These are phyloP conservation scores for Dichomitus squalens DNA, from an alignment of 1,284 basidiomycete genomes.

Conservation along the genomic window DNA sequence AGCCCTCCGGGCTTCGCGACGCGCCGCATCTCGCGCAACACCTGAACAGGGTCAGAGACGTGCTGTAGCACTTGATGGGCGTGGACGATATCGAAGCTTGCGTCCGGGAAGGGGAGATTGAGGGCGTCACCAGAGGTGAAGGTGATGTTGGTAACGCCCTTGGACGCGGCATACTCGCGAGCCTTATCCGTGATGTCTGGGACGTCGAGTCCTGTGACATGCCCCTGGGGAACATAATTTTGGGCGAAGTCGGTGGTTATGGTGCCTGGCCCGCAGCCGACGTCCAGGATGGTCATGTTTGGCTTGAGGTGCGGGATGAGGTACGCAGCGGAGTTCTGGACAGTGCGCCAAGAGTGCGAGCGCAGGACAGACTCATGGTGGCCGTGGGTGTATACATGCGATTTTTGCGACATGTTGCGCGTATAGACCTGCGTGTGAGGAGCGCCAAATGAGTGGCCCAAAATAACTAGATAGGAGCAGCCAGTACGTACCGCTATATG, in stretches of 20 bases:
- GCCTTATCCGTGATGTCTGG: conserved; percentile 36
- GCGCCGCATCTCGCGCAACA: conserved; percentile 45
- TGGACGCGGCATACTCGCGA: conserved; percentile 29
- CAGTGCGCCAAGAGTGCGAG: conserved; percentile 44
- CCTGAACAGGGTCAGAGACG: conserved; percentile 39
- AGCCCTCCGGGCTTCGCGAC: conserved; percentile 45
- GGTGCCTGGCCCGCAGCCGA: conserved; percentile 50
- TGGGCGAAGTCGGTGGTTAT: conserved; percentile 44
- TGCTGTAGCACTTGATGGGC: conserved; percentile 50
- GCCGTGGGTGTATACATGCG: conserved; percentile 33
- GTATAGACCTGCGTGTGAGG: background rate
- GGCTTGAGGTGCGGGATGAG: conserved; percentile 41
- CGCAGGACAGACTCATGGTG: conserved; percentile 44
- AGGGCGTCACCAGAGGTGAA: conserved; percentile 38
- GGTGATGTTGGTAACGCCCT: conserved; percentile 35
- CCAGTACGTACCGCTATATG: too few species aligned
- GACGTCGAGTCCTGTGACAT: conserved; percentile 44
- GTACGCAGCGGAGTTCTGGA: conserved; percentile 44
- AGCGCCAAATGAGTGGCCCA: too few species aligned
- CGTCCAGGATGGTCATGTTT: conserved; percentile 44
- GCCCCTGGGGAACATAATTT: conserved; percentile 39
- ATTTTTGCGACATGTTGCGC: conserved; percentile 11
- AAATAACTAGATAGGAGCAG: too few species aligned
- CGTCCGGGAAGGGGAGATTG: conserved; percentile 37
- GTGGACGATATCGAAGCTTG: conserved; percentile 47